Base-by-base conservation (phyloP, 768 basidiomycete species). In the Phaeotremella fagi region DNA sequence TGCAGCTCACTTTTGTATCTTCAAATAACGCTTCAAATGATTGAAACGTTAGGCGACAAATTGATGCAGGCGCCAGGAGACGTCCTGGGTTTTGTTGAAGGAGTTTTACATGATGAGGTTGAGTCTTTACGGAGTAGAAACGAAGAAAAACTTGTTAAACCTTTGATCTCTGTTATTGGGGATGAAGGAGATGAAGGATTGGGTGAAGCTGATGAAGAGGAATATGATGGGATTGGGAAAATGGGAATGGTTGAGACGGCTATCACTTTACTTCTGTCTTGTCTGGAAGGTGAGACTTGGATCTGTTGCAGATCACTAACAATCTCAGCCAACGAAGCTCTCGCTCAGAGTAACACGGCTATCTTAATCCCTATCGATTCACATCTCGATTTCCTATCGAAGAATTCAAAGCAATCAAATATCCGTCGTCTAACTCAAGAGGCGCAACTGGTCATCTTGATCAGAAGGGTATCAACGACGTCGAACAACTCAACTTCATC, bases 1-100 rank as follows among this genome's bases (percentile, higher is more conserved):
- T 45, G 27, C 22, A 66, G 87, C 56, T 81, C 83, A 0, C 65
- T 97, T 28, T 77, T 87, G 4, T 83, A 83, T 59, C 79, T 94
- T 22, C 89, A 92, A 66, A 77, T 94, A 29, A 82, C 89, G 28
- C 78, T 90, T 56, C 83, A 86, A 62, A 85, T 95, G 79, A 87
- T 91, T 69, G 78, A 82, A 1, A 80, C 83, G 47, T 75, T 89
- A 3, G 80, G 83, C 0, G 77, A 79, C 36, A 79, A 80, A 55
- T 81, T 91, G 26, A 75, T 84, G 29, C 45, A 53, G 25, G 81
- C 85, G 54, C 86, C 88, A 0, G 79, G 80, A 9, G 83, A 91
- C 52, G 80, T 92, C 9, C 71, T 98, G n/a, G 78, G 80, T 2
- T 95, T 95, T 67, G 79, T 97, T 23, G 85, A 85, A 50, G 83